Percentiles rank a stretch among this genome's conserved stretches.
These are phyloP conservation scores for Saccharomyces uvarum DNA, from an alignment of 1,139 yeast genomes.

Conservation along the genomic window DNA sequence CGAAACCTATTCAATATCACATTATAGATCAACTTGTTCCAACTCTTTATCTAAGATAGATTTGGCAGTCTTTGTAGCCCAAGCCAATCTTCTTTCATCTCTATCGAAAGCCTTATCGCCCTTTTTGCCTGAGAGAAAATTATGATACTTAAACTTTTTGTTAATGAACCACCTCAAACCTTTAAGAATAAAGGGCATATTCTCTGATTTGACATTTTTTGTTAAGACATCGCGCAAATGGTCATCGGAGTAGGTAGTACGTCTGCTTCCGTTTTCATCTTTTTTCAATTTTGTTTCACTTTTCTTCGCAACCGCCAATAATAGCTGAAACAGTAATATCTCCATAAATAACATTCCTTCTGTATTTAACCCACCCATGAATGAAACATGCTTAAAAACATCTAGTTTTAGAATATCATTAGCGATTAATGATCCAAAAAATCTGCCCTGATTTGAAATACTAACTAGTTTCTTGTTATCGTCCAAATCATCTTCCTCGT, in stretches of 20 bases:
- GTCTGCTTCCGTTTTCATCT: slow-evolving; percentile 30
- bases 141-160: slow-evolving; percentile 45
- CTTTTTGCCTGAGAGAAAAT: slow-evolving; percentile 41
- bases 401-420: slow-evolving; percentile 70
- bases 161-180: slow-evolving; percentile 68
- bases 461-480: slow-evolving; percentile 50
- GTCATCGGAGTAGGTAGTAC: slow-evolving; percentile 46
- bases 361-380: slow-evolving; percentile 61
- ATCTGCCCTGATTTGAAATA: slow-evolving; percentile 66
- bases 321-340: slow-evolving; percentile 57
- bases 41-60: slow-evolving; percentile 15
- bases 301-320: slow-evolving; percentile 59
- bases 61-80: slow-evolving; percentile 39
- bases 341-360: slow-evolving; percentile 69
- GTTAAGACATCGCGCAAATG: slow-evolving; percentile 47
- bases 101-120: slow-evolving; percentile 34
- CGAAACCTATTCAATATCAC: neutral
- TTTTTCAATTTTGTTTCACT: slow-evolving; percentile 49
- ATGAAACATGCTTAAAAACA: slow-evolving; percentile 63
- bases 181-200: slow-evolving; percentile 48
- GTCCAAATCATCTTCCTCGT: slow-evolving; percentile 30
- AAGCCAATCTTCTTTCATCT: slow-evolving; percentile 54
- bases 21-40: slow-evolving; percentile 11
- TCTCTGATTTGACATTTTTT: slow-evolving; percentile 49
- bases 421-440: slow-evolving; percentile 67